A percentile compares a stretch with the other conserved stretches of the same genome.
Evolutionary conservation across 1,284 basidiomycete species (phyloP).

Genomic region (Malassezia japonica): DNA sequence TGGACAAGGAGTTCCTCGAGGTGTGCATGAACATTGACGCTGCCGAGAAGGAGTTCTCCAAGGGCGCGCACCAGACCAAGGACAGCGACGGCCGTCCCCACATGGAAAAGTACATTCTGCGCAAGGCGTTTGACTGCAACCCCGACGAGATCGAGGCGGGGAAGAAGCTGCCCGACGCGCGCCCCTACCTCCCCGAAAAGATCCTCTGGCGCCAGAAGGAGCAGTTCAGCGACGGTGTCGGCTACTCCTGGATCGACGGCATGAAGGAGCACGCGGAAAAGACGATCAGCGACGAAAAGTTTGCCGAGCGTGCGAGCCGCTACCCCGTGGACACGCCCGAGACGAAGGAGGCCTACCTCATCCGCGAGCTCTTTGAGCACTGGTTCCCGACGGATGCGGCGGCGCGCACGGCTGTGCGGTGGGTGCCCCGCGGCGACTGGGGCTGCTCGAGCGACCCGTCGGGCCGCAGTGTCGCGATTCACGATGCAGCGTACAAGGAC

Average conservation of each 20-base stretch:
- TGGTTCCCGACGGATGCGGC: constrained; percentile 67
- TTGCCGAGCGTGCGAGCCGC: constrained; percentile 64
- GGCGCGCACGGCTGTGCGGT: constrained; percentile 71
- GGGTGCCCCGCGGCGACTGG: constrained; percentile 69
- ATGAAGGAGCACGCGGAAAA: constrained; percentile 80
- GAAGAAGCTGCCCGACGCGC: constrained; percentile 21
- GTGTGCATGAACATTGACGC: constrained; percentile 85
- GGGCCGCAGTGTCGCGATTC: constrained; percentile 86
- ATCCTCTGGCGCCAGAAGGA: constrained; percentile 99
- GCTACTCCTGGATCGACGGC: constrained; percentile 99
- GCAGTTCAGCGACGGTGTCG: constrained; percentile 98
- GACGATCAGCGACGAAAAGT: constrained; percentile 69
- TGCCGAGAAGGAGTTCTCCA: constrained; percentile 79
- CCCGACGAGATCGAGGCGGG: constrained; percentile 63
- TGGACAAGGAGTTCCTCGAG: constrained; percentile 93
- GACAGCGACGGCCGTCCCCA: constrained; percentile 53
- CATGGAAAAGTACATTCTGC: constrained; percentile 69
- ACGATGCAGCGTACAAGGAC: constrained; percentile 71
- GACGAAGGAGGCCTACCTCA: constrained; percentile 94
- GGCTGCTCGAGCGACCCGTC: constrained; percentile 88
- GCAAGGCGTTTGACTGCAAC: constrained; percentile 85
- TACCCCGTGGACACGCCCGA: constrained; percentile 78
- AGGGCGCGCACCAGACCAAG: constrained; percentile 63
- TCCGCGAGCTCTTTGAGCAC: constrained; percentile 85
- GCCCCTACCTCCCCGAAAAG: constrained; percentile 77